These are phyloP conservation scores for Umbilicaria muhlenbergii DNA, from an alignment of 495 filamentous ascomycete genomes.

Conservation along the genomic window DNA sequence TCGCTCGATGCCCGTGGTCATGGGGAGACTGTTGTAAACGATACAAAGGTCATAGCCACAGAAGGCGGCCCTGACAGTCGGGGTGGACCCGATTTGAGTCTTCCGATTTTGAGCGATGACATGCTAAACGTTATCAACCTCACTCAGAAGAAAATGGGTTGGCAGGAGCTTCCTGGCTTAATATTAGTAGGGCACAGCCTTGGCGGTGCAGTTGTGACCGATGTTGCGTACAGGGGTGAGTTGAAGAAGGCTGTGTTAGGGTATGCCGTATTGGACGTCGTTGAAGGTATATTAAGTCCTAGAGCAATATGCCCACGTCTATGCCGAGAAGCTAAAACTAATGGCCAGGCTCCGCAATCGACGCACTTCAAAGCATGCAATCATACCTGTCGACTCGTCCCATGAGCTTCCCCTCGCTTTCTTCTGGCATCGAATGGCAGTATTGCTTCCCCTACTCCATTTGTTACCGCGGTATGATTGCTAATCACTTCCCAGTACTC, in stretches of 20 bases:
- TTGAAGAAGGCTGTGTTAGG: constrained; percentile 59
- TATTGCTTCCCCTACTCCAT: constrained; percentile 19
- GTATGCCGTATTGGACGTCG: constrained; percentile 87
- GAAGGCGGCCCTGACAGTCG: constrained; percentile 18
- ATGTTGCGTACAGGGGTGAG: constrained; percentile 51
- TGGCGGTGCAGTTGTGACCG: constrained; percentile 85
- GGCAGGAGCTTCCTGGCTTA: constrained; percentile 56
- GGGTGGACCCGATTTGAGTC: constrained; percentile 36
- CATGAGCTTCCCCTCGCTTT: constrained; percentile 51
- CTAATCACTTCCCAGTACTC: constrained; percentile 30
- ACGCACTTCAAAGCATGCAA: constrained; percentile 91
- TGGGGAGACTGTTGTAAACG: constrained; percentile 46
- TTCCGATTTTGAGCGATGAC: constrained; percentile 57
- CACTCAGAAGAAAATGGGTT: constrained; percentile 47
- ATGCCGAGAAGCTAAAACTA: neutral
- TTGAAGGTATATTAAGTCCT: constrained; percentile 49
- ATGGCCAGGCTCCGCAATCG: constrained; percentile 49
- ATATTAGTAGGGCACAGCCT: constrained; percentile 88
- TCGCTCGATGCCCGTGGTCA: constrained; percentile 78
- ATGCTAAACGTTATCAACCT: constrained; percentile 51
- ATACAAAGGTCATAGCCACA: constrained; percentile 11
- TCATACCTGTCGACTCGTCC: constrained; percentile 79
- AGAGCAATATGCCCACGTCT: neutral
- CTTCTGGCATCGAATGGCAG: constrained; percentile 89
- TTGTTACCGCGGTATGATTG: neutral